phyloP scores from a whole-genome alignment of 768 basidiomycete genomes.

The Agaricus sinodeliciosus region DNA sequence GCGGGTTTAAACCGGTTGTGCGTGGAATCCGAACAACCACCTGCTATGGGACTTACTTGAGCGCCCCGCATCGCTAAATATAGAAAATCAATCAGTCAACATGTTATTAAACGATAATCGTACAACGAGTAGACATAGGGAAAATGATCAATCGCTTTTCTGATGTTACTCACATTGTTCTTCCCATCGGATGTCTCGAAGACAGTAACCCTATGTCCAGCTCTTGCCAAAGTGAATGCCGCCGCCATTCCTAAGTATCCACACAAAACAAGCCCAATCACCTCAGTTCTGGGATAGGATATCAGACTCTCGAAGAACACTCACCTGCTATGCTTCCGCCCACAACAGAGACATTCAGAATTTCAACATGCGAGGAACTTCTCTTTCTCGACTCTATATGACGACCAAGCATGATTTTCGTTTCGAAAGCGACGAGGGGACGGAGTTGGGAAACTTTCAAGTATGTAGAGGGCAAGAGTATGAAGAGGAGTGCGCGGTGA shows the following conservation, averaged over 20 bases:
- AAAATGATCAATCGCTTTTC: slow-evolving; percentile 9
- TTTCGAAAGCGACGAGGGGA: background rate
- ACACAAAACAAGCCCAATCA: background rate
- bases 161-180: slow-evolving; percentile 22
- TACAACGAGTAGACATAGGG: too few relatives aligned
- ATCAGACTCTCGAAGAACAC: background rate
- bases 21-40: too few relatives aligned
- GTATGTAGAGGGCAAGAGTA: background rate
- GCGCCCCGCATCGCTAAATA: slow-evolving; percentile 2
- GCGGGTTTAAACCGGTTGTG: background rate
- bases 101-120: too few relatives aligned
- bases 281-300: too few relatives aligned
- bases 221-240: slow-evolving; percentile 46
- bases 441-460: background rate
- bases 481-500: background rate
- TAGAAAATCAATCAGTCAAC: background rate
- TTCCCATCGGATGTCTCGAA: slow-evolving; percentile 42
- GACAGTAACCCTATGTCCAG: slow-evolving; percentile 56
- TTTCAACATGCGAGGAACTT: background rate
- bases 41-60: background rate
- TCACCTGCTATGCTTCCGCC: slow-evolving; percentile 41
- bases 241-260: slow-evolving; percentile 37
- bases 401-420: slow-evolving; percentile 22
- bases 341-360: slow-evolving; percentile 32
- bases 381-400: background rate